A percentile compares a stretch with the other conserved stretches of the same genome.
phyloP scores from a whole-genome alignment of 495 filamentous ascomycete species.

The Oidiodendron maius region DNA sequence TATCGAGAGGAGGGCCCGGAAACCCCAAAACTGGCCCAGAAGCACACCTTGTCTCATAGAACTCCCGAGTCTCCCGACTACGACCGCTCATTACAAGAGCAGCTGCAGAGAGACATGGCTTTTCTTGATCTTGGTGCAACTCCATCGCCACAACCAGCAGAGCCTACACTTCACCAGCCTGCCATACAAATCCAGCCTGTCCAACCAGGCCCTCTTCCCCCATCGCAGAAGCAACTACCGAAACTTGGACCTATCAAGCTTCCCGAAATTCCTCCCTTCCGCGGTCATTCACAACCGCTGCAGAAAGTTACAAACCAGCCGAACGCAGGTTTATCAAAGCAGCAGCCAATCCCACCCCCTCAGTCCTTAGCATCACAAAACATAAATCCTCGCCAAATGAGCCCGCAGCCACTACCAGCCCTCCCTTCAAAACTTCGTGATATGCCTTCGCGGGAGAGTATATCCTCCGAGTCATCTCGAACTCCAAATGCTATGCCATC shows the following conservation, averaged over 20 bases:
- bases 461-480: constrained; percentile 18
- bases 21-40: constrained; percentile 32
- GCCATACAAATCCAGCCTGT: constrained; percentile 1
- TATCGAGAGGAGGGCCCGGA: constrained; percentile 25
- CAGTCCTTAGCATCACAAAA: constrained; percentile 14
- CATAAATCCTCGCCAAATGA: constrained; percentile 14
- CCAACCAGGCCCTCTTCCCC: constrained; percentile 14
- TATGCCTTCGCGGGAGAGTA: constrained; percentile 19
- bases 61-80: constrained; percentile 44
- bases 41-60: constrained; percentile 1
- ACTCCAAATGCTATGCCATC: constrained; percentile 23
- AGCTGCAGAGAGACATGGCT: constrained; percentile 54
- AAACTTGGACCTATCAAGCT: constrained; percentile 33
- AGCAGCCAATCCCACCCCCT: constrained; percentile 22
- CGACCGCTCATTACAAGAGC: constrained; percentile 51
- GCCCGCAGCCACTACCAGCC: constrained; percentile 19
- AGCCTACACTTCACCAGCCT: not conserved
- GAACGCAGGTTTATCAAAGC: constrained; percentile 20
- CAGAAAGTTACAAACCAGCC: constrained; percentile 31
- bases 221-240: constrained; percentile 22
- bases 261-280: constrained; percentile 50
- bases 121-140: constrained; percentile 30
- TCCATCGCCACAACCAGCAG: constrained; percentile 13
- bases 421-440: constrained; percentile 24
- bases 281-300: constrained; percentile 26